These are phyloP conservation scores for Cornus kousa DNA, from an alignment of 148 eudicot genomes.

Conservation along the genomic window DNA sequence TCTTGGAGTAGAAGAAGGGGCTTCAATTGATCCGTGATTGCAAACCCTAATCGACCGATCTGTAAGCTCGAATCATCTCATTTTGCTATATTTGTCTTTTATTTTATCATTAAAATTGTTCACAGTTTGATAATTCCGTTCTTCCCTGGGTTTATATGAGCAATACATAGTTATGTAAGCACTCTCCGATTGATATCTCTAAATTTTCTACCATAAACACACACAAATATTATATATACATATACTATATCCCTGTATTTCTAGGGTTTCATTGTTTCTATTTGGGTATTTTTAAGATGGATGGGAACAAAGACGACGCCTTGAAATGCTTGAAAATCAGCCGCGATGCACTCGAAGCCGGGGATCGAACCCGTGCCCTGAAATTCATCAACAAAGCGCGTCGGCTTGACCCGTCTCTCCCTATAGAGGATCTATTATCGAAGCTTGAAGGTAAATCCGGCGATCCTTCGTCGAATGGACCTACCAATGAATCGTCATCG, in stretches of 20 bases:
- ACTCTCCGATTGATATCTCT: neutral
- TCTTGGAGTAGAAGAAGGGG: neutral
- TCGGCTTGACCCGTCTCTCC: conserved; percentile 45
- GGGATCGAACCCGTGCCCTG: conserved; percentile 38
- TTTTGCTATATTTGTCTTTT: neutral
- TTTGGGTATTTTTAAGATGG: conserved; percentile 26
- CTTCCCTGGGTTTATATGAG: neutral
- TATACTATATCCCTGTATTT: neutral
- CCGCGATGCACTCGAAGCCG: conserved; percentile 27
- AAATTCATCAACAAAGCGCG: conserved; percentile 49
- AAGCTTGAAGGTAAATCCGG: conserved; percentile 13
- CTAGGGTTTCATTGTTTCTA: neutral
- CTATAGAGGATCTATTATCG: conserved; percentile 29
- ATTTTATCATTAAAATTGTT: neutral
- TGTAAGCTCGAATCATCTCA: neutral
- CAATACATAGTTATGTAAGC: neutral
- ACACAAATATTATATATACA: too few relatives aligned
- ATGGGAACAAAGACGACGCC: conserved; percentile 61
- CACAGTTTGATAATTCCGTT: neutral
- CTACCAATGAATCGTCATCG: conserved; percentile 9
- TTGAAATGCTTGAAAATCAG: conserved; percentile 43
- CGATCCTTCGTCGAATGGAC: neutral
- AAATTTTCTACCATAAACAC: too few relatives aligned
- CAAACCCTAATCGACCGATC: neutral
- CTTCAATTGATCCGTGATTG: neutral